Percentiles rank a stretch among this genome's conserved stretches.
Evolutionary conservation across 495 filamentous ascomycete species (phyloP).

Genomic region (Hypoxylon perforatum): DNA sequence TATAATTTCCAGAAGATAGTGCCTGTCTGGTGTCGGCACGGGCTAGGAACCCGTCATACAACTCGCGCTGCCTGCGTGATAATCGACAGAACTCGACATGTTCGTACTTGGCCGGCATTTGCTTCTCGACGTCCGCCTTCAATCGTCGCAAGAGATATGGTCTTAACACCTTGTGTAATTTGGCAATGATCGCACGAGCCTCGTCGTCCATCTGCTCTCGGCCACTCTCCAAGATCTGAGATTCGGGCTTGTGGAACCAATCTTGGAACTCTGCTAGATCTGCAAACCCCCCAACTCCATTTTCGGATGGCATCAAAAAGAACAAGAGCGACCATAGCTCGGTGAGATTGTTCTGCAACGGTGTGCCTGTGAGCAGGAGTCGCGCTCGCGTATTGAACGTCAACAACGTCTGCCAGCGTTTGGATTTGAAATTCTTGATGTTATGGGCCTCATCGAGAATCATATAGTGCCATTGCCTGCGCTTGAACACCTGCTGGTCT

Average conservation of each 20-base stretch:
- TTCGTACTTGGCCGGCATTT: slow-evolving; percentile 98
- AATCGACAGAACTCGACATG: slow-evolving; percentile 95
- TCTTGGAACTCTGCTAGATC: slow-evolving; percentile 91
- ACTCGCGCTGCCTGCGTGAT: slow-evolving; percentile 90
- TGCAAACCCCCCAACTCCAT: slow-evolving; percentile 86
- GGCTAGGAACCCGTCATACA: slow-evolving; percentile 98
- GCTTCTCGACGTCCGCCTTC: slow-evolving; percentile 98
- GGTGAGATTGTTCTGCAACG: slow-evolving; percentile 95
- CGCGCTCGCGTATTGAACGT: slow-evolving; percentile 89
- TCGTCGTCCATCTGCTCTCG: slow-evolving; percentile 93
- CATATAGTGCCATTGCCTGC: slow-evolving; percentile 97
- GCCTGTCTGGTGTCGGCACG: slow-evolving; percentile 89
- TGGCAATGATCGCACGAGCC: slow-evolving; percentile 84
- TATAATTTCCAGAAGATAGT: slow-evolving; percentile 92
- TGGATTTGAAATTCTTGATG: slow-evolving; percentile 99
- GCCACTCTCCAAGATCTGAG: slow-evolving; percentile 95
- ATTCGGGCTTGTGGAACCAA: slow-evolving; percentile 91
- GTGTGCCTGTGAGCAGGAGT: slow-evolving; percentile 92
- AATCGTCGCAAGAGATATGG: slow-evolving; percentile 92
- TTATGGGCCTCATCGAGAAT: slow-evolving; percentile 99
- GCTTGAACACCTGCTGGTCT: slow-evolving; percentile 92
- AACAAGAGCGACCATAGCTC: slow-evolving; percentile 97
- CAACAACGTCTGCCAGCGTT: slow-evolving; percentile 93
- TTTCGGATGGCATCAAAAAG: slow-evolving; percentile 92
- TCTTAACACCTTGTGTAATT: slow-evolving; percentile 91